These are phyloP conservation scores for Picea glauca DNA, from an alignment of 75 land plant genomes.

Conservation along the genomic window DNA sequence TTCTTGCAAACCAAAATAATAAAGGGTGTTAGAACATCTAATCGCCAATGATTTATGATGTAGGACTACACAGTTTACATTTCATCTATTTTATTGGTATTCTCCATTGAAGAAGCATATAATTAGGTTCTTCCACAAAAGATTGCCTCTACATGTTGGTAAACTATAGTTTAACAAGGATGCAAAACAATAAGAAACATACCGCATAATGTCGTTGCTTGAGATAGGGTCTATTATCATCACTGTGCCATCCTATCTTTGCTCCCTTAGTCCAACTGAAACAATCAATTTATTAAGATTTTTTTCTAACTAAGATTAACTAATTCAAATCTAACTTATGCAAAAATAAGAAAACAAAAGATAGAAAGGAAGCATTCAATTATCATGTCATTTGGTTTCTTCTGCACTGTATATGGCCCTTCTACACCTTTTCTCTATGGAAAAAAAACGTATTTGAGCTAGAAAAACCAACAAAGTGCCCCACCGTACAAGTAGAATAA, in stretches of 20 bases:
- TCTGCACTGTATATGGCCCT: not conserved
- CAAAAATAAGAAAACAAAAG: not conserved
- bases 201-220: constrained; percentile 84
- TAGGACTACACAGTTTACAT: not conserved
- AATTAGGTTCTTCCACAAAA: not conserved
- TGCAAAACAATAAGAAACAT: constrained; percentile 1
- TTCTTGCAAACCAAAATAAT: not conserved
- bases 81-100: not conserved
- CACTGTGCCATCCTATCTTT: constrained; percentile 92
- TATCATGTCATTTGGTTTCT: not conserved
- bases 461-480: not conserved
- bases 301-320: not conserved
- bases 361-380: not conserved
- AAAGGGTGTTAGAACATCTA: not conserved
- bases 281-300: not conserved
- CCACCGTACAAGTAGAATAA: not conserved
- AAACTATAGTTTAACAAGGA: not conserved
- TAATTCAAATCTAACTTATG: not conserved
- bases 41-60: not conserved
- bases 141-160: not conserved
- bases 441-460: not conserved
- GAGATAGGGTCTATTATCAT: constrained; percentile 79
- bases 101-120: not conserved
- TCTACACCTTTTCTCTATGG: not conserved
- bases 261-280: constrained; percentile 80